Percentiles rank a stretch among this genome's conserved stretches.
phyloP scores from a whole-genome alignment of 768 basidiomycete species.

The Termitomyces sp. region DNA sequence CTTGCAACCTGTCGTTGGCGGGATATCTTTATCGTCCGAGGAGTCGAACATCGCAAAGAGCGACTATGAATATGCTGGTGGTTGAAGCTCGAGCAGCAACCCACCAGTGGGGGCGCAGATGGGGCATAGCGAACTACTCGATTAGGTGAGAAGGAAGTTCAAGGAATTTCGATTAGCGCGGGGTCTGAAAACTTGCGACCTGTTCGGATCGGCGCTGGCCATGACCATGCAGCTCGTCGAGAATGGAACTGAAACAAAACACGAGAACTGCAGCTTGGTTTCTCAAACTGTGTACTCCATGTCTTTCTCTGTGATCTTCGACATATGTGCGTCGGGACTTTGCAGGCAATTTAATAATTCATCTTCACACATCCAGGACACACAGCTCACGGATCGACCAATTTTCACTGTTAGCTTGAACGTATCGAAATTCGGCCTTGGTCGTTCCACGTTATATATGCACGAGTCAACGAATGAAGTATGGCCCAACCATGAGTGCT shows the following conservation, averaged over 20 bases:
- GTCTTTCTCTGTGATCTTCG: too few relatives aligned
- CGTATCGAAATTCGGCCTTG: background rate
- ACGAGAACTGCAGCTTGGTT: background rate
- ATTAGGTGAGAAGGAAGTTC: background rate
- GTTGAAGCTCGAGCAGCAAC: background rate
- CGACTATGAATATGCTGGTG: background rate
- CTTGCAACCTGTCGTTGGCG: background rate
- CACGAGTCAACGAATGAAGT: background rate
- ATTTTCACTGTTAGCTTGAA: background rate
- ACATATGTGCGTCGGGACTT: background rate
- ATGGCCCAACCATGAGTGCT: background rate
- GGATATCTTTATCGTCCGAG: background rate
- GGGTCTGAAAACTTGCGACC: background rate
- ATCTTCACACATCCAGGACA: background rate
- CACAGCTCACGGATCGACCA: background rate
- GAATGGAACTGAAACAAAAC: background rate
- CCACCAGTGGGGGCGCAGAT: background rate
- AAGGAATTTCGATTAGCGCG: background rate
- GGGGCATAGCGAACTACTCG: background rate
- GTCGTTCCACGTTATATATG: background rate
- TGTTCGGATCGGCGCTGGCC: background rate
- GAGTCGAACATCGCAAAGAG: background rate
- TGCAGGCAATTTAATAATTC: background rate
- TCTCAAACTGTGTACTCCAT: too few relatives aligned
- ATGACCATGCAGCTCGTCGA: background rate